These are phyloP conservation scores for Rhizopus sp. DNA, from an alignment of 371 early-diverging fungal genomes.

Conservation along the genomic window DNA sequence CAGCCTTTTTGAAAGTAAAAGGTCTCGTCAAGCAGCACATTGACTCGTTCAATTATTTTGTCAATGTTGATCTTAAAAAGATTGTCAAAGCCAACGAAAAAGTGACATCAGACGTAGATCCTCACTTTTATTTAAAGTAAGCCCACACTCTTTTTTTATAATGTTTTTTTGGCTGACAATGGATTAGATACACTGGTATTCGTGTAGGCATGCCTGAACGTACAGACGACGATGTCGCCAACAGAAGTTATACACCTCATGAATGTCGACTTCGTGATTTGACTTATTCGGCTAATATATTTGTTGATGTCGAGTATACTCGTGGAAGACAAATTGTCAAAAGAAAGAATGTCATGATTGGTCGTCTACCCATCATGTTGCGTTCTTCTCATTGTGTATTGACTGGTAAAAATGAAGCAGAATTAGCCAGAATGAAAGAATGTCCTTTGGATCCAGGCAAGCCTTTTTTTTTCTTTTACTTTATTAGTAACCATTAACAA, in stretches of 20 bases:
- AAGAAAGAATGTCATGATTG: conserved; percentile 89
- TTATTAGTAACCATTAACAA: too few species aligned
- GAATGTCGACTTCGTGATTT: conserved; percentile 99
- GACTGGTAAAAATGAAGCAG: conserved; percentile 75
- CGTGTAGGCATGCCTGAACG: conserved; percentile 89
- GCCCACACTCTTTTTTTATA: conserved; percentile 1
- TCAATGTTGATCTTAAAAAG: conserved; percentile 94
- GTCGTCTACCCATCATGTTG: conserved; percentile 99
- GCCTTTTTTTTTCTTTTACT: too few species aligned
- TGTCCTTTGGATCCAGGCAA: conserved; percentile 98
- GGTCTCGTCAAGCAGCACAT: conserved; percentile 99
- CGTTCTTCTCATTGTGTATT: conserved; percentile 91
- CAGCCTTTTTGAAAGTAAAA: conserved; percentile 96
- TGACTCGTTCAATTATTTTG: conserved; percentile 99
- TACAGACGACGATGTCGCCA: conserved; percentile 76
- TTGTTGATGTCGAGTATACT: conserved; percentile 98
- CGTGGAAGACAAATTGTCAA: conserved; percentile 88
- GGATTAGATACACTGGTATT: conserved; percentile 86
- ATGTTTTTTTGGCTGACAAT: not conserved
- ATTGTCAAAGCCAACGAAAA: conserved; percentile 95
- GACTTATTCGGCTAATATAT: conserved; percentile 96
- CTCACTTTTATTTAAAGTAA: conserved; percentile 94
- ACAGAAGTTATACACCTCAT: conserved; percentile 90
- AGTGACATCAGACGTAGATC: conserved; percentile 99
- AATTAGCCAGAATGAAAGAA: conserved; percentile 87